Evolutionary conservation across 768 basidiomycete species (phyloP).

Genomic region (Boletus pseudopeckii): DNA sequence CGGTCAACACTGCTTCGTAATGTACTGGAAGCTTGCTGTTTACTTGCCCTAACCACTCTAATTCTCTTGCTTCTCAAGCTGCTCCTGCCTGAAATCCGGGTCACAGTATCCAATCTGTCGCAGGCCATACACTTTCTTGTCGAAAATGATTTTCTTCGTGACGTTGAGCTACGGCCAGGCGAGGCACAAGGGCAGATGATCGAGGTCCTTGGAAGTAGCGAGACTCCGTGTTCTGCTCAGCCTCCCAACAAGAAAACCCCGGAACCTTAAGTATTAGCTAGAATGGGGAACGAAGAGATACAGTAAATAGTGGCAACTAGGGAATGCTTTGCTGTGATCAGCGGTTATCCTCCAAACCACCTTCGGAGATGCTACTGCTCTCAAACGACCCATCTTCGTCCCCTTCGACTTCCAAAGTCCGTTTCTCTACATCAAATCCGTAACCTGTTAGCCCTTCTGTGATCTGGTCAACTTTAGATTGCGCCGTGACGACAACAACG

Average conservation of each 20-base stretch:
- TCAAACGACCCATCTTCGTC: constrained; percentile 43
- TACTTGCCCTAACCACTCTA: not conserved
- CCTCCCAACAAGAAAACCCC: not conserved
- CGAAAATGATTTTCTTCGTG: constrained; percentile 80
- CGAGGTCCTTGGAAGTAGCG: constrained; percentile 45
- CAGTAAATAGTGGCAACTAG: not conserved
- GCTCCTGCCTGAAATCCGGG: constrained; percentile 78
- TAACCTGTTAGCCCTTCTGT: constrained; percentile 53
- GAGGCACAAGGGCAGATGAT: constrained; percentile 65
- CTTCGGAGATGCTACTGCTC: constrained; percentile 31
- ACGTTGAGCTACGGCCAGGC: constrained; percentile 79
- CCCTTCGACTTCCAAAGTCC: constrained; percentile 59
- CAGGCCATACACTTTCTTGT: constrained; percentile 90
- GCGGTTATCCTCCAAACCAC: constrained; percentile 21
- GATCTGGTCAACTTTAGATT: constrained; percentile 74
- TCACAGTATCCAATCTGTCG: constrained; percentile 87
- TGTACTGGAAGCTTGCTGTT: constrained; percentile 40
- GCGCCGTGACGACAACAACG: constrained; percentile 79
- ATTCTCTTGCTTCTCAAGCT: constrained; percentile 44
- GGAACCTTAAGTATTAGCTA: not conserved
- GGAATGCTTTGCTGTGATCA: not conserved
- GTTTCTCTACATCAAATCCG: constrained; percentile 81
- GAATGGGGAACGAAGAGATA: not conserved
- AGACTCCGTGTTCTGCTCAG: not conserved
- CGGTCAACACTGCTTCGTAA: constrained; percentile 75